Evolutionary conservation across 176 grass and related monocot genomes (phyloP).

Genomic region (Carex littledalei): DNA sequence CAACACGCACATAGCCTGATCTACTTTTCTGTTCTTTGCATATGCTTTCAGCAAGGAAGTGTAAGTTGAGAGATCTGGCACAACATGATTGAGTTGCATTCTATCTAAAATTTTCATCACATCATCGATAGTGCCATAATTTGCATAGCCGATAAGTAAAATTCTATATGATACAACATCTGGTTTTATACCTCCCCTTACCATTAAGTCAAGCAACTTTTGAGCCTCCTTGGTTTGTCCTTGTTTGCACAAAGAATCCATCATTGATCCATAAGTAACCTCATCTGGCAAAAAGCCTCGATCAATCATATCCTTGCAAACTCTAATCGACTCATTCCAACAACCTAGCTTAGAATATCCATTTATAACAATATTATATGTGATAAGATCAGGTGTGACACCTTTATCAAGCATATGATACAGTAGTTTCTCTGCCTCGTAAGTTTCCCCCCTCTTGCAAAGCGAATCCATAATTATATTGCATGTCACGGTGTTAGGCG

Average conservation of each 20-base stretch:
- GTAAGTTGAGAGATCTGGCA: not conserved
- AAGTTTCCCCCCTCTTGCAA: not conserved
- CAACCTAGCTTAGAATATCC: not conserved
- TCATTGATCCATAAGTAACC: not conserved
- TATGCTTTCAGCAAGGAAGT: not conserved
- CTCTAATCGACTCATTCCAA: not conserved
- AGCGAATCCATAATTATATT: not conserved
- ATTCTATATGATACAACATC: not conserved
- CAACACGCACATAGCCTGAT: not conserved
- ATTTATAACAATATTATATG: not conserved
- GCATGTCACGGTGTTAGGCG: not conserved
- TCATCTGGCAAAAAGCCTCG: not conserved
- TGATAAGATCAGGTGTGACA: not conserved
- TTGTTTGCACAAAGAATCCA: not conserved
- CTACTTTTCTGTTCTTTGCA: not conserved
- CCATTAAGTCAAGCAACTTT: not conserved
- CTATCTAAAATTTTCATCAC: not conserved
- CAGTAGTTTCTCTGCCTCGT: not conserved
- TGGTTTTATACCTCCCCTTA: not conserved
- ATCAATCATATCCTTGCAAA: slow-evolving; percentile 2
- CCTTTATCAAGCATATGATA: not conserved
- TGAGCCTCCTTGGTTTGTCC: slow-evolving; percentile 14
- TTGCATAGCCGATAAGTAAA: not conserved
- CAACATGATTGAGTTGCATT: not conserved
- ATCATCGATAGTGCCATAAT: not conserved